Conservation (phyloP, 2,329 filamentous ascomycete genomes). For the Alternaria consortialis region DNA sequence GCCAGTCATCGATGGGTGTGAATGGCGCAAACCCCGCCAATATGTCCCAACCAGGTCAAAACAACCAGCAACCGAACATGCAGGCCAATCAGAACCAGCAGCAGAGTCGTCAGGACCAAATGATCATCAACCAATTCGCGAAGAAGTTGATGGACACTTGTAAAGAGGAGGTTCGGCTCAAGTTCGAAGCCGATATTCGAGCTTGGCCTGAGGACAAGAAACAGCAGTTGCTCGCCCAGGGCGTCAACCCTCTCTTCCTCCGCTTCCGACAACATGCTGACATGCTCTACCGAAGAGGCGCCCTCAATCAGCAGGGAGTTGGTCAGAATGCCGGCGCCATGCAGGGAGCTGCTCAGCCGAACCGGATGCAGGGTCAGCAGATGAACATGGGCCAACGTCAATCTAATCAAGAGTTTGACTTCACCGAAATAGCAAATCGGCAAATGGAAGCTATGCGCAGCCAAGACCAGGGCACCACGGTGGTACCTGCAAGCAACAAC, state of each 20-base stretch:
- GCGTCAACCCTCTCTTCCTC: conserved; percentile 60
- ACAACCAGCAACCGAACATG: conserved; percentile 45
- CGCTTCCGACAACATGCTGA: conserved; percentile 62
- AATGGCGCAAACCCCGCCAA: conserved; percentile 34
- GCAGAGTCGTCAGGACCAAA: conserved; percentile 32
- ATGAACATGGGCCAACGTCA: conserved; percentile 42
- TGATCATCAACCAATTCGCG: conserved; percentile 56
- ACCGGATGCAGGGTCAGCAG: conserved; percentile 40
- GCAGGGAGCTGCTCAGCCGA: conserved; percentile 44
- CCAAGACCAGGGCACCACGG: conserved; percentile 68
- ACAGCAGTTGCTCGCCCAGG: conserved; percentile 55
- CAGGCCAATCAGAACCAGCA: conserved; percentile 34
- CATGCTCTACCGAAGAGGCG: conserved; percentile 35
- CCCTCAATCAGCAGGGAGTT: conserved; percentile 24
- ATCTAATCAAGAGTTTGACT: conserved; percentile 52
- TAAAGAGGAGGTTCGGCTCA: conserved; percentile 59
- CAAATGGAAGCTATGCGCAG: conserved; percentile 69
- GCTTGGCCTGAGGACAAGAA: conserved; percentile 58
- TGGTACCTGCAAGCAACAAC: conserved; percentile 71
- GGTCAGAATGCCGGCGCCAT: conserved; percentile 42
- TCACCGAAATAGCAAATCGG: conserved; percentile 67
- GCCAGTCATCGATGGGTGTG: conserved; percentile 44
- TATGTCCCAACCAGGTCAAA: conserved; percentile 32
- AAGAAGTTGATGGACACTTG: conserved; percentile 58
- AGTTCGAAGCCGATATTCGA: conserved; percentile 53